These are phyloP conservation scores for Bipolaris cookei DNA, from an alignment of 2,329 filamentous ascomycete species.

Conservation along the genomic window DNA sequence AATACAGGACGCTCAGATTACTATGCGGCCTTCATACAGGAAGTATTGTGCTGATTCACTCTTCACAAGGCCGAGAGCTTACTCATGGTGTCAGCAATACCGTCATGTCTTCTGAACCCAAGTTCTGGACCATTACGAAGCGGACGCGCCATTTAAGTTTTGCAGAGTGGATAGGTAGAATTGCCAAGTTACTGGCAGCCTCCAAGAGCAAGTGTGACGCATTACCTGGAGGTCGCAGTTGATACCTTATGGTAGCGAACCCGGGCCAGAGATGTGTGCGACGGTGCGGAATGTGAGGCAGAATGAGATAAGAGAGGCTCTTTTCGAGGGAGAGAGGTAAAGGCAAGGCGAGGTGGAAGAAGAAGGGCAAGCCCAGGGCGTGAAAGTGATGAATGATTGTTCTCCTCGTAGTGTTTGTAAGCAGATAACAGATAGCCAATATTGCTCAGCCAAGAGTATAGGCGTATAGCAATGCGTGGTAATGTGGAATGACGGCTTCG, in stretches of 20 bases:
- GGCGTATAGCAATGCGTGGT: neutral
- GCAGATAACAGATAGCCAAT: neutral
- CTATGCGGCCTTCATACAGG: constrained; percentile 1
- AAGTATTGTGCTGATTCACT: constrained; percentile 8
- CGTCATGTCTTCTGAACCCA: neutral
- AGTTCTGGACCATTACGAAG: neutral
- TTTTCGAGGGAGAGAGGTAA: neutral
- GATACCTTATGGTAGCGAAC: constrained; percentile 5
- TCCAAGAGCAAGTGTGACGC: constrained; percentile 11
- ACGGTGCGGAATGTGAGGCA: neutral
- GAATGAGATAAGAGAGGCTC: neutral
- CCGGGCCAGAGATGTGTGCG: neutral
- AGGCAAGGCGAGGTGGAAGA: neutral
- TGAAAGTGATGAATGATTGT: neutral
- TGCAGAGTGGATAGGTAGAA: neutral
- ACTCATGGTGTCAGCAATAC: neutral
- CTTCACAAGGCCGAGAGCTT: constrained; percentile 1
- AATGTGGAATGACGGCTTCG: neutral
- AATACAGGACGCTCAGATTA: neutral
- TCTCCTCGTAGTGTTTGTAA: neutral
- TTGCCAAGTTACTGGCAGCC: neutral
- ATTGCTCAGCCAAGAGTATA: neutral
- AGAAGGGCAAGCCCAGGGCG: neutral
- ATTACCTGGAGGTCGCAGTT: constrained; percentile 1
- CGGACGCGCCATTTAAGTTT: constrained; percentile 4